Conservation (phyloP, 2,329 filamentous ascomycete genomes). For the Alternaria arborescens region DNA sequence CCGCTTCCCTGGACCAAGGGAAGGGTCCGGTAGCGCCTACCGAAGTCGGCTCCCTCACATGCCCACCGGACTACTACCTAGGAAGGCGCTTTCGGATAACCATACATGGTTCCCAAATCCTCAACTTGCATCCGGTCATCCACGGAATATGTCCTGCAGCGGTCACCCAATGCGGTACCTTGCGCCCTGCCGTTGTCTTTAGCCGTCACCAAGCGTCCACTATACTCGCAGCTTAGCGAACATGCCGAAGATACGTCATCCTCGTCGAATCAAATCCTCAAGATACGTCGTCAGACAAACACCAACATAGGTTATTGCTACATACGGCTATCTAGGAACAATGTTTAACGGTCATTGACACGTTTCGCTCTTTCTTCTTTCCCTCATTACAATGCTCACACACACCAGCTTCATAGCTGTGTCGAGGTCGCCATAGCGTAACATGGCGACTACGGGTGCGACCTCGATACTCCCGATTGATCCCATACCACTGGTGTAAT, state of each 20-base stretch:
- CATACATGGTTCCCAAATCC: background rate
- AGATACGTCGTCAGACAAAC: background rate
- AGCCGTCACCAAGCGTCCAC: background rate
- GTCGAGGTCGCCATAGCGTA: no score
- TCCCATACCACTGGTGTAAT: no score
- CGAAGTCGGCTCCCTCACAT: constrained; percentile 25
- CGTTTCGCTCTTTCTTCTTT: no score
- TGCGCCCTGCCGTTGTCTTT: constrained; percentile 5
- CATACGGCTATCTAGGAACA: background rate
- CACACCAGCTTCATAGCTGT: no score
- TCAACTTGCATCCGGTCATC: background rate
- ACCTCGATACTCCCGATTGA: no score
- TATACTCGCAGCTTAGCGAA: background rate
- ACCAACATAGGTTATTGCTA: background rate
- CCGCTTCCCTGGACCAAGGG: constrained; percentile 4
- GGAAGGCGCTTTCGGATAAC: background rate
- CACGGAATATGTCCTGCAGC: background rate
- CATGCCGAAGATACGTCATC: background rate
- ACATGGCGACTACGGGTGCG: no score
- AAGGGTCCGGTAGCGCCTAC: constrained; percentile 17
- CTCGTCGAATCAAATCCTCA: background rate
- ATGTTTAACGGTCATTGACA: no score
- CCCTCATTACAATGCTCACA: no score
- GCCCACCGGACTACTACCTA: constrained; percentile 1
- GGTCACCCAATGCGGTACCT: constrained; percentile 6